Conservation (phyloP, 2,329 filamentous ascomycete species). For the Neofusicoccum sp. region DNA sequence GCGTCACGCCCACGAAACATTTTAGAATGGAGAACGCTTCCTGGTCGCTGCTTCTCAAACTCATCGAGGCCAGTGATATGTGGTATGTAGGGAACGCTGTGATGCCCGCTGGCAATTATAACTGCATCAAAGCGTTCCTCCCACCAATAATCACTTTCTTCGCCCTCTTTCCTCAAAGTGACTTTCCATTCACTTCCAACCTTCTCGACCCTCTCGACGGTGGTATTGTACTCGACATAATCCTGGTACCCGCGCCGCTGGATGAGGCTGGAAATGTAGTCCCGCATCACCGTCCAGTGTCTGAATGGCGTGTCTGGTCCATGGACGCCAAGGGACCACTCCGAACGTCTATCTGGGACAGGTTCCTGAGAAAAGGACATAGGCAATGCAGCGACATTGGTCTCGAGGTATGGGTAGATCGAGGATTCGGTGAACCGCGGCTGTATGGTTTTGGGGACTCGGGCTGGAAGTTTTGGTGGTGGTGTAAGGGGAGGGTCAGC, state of each 20-base stretch:
- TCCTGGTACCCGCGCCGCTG: conserved; percentile 54
- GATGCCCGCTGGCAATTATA: conserved; percentile 61
- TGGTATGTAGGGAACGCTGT: conserved; percentile 58
- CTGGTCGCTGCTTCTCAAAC: conserved; percentile 47
- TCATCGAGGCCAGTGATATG: conserved; percentile 49
- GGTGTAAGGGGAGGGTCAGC: conserved; percentile 52
- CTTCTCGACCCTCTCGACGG: conserved; percentile 59
- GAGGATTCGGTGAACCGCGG: conserved; percentile 58
- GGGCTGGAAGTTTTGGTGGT: conserved; percentile 49
- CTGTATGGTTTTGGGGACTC: conserved; percentile 42
- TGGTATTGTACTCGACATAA: conserved; percentile 57
- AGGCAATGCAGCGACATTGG: conserved; percentile 58
- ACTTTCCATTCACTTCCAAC: conserved; percentile 52
- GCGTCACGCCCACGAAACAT: conserved; percentile 50
- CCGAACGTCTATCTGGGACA: conserved; percentile 47
- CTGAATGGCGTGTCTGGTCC: conserved; percentile 61
- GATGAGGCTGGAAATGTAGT: conserved; percentile 55
- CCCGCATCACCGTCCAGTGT: conserved; percentile 57
- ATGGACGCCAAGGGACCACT: conserved; percentile 48
- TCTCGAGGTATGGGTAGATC: conserved; percentile 64
- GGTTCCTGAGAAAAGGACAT: conserved; percentile 62
- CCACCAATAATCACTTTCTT: conserved; percentile 59
- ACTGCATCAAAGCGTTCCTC: conserved; percentile 61
- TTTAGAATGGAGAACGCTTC: conserved; percentile 57
- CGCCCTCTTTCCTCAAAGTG: conserved; percentile 45